A percentile compares a stretch with the other conserved stretches of the same genome.
These are phyloP conservation scores for Cucurbita ficifolia DNA, from an alignment of 306 rosid species.

Conservation along the genomic window DNA sequence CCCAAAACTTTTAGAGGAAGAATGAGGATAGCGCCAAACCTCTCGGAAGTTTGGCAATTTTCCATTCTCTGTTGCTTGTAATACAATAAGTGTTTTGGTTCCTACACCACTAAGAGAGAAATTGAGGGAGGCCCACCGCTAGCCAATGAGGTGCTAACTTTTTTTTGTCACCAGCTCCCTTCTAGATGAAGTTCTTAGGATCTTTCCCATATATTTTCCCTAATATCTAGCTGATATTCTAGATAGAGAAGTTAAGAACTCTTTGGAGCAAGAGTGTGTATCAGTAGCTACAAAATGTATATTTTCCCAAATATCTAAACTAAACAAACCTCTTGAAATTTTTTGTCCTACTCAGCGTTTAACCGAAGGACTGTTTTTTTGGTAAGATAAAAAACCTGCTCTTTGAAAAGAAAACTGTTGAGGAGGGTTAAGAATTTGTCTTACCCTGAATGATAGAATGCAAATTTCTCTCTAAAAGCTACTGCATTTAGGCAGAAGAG, in stretches of 20 bases:
- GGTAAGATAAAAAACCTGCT: neutral
- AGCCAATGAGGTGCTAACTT: neutral
- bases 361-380: neutral
- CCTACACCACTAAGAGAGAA: neutral
- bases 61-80: neutral
- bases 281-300: neutral
- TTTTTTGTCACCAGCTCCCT: neutral
- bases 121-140: neutral
- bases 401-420: neutral
- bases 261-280: neutral
- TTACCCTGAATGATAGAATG: neutral
- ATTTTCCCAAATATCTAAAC: neutral
- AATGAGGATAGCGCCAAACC: neutral
- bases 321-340: neutral
- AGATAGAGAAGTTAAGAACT: neutral
- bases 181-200: neutral
- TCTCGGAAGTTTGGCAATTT: neutral
- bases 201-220: neutral
- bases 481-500: neutral
- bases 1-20: neutral
- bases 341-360: neutral
- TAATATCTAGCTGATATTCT: neutral
- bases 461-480: neutral
- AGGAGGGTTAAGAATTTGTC: neutral
- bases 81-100: neutral